phyloP scores from a whole-genome alignment of 2,329 filamentous ascomycete species.

The Aspergillus sp. region DNA sequence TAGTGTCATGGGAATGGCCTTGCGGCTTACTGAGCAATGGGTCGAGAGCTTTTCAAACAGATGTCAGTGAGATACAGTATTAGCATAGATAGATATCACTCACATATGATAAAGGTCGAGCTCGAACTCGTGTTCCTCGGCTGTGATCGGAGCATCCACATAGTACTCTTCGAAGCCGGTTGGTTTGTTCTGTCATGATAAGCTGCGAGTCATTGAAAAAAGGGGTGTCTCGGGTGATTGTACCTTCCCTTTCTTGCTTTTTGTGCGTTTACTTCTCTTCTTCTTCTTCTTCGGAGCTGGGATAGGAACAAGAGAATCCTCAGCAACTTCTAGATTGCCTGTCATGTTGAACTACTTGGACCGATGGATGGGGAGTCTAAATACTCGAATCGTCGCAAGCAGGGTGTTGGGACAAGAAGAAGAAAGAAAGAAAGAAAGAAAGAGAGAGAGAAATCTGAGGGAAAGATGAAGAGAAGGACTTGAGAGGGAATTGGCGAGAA shows the following conservation, averaged over 20 bases:
- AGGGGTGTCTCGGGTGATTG: neutral
- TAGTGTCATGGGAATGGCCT: no score
- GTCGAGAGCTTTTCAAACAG: constrained; percentile 29
- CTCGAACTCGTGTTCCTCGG: constrained; percentile 66
- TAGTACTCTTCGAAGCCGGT: constrained; percentile 80
- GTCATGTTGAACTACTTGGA: neutral
- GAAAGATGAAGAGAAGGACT: neutral
- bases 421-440: no score
- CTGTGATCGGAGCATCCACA: constrained; percentile 75
- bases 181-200: constrained; percentile 39
- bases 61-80: constrained; percentile 15
- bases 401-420: no score
- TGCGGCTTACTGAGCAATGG: constrained; percentile 58
- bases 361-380: neutral
- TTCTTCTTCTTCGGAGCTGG: constrained; percentile 28
- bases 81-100: constrained; percentile 29
- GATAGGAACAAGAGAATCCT: neutral
- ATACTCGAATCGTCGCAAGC: no score
- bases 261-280: constrained; percentile 39
- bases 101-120: constrained; percentile 66
- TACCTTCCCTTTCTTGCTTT: constrained; percentile 38
- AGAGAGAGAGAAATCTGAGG: neutral
- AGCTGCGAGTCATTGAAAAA: neutral
- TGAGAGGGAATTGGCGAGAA: neutral
- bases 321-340: neutral